A percentile compares a stretch with the other conserved stretches of the same genome.
phyloP scores from a whole-genome alignment of 2,329 filamentous ascomycete species.

The Fusarium pseudoanthophilum region DNA sequence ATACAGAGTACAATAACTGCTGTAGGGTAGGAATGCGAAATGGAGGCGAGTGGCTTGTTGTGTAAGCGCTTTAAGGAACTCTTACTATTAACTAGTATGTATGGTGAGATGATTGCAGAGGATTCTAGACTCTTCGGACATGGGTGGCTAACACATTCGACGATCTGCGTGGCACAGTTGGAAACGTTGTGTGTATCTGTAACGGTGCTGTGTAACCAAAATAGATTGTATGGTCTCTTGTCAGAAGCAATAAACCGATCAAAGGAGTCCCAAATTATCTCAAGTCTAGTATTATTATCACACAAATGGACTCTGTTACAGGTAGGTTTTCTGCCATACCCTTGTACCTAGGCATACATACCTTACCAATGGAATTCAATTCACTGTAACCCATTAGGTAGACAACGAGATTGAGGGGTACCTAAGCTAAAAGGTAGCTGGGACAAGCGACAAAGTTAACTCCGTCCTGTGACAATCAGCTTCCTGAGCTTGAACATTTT shows the following conservation, averaged over 20 bases:
- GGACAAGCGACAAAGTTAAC: neutral
- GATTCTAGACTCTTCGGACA: slow-evolving; percentile 31
- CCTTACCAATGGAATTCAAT: neutral
- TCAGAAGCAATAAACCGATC: neutral
- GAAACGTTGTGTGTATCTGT: neutral
- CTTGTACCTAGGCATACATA: neutral
- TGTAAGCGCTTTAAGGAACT: neutral
- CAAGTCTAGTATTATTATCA: neutral
- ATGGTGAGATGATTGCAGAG: slow-evolving; percentile 6
- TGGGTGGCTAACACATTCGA: slow-evolving; percentile 13
- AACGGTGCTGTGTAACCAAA: slow-evolving; percentile 10
- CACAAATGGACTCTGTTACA: neutral
- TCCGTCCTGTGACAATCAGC: neutral
- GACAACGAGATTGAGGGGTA: neutral
- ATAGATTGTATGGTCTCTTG: too few species aligned
- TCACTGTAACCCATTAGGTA: neutral
- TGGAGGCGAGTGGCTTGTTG: neutral
- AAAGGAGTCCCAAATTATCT: neutral
- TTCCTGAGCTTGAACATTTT: neutral
- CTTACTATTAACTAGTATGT: neutral
- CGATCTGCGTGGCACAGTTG: slow-evolving; percentile 7
- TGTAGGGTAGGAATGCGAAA: neutral
- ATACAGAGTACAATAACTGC: neutral
- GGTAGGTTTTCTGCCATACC: neutral
- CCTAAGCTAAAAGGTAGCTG: neutral